A percentile compares a stretch with the other conserved stretches of the same genome.
phyloP scores from a whole-genome alignment of 805 yeast genomes.

The Hanseniaspora valbyensis region DNA sequence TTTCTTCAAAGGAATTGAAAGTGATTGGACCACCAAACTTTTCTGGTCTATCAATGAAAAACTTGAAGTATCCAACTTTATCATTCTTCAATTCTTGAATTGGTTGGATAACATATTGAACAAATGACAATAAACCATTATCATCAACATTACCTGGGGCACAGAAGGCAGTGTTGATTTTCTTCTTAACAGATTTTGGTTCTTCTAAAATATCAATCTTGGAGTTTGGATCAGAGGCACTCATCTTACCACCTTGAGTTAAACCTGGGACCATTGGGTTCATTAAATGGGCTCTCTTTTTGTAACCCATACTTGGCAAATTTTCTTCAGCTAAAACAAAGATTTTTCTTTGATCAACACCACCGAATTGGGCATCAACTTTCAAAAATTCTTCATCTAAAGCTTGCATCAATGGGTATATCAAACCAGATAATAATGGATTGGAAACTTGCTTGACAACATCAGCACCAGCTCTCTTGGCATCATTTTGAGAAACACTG shows the following conservation, averaged over 20 bases:
- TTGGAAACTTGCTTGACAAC: conserved; percentile 95
- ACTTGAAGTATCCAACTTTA: conserved; percentile 43
- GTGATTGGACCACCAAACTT: conserved; percentile 90
- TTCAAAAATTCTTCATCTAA: conserved; percentile 84
- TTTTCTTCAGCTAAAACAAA: conserved; percentile 94
- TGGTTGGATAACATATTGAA: conserved; percentile 77
- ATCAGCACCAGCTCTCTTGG: conserved; percentile 98
- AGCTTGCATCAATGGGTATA: conserved; percentile 98
- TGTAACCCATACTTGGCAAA: conserved; percentile 76
- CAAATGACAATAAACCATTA: conserved; percentile 79
- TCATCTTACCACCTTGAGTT: conserved; percentile 96
- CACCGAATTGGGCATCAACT: conserved; percentile 94
- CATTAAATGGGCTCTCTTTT: conserved; percentile 97
- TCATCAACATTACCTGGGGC: conserved; percentile 89
- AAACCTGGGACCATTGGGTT: conserved; percentile 98
- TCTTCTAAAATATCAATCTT: conserved; percentile 88
- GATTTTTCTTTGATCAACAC: conserved; percentile 97
- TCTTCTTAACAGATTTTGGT: conserved; percentile 78
- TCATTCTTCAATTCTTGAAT: conserved; percentile 57
- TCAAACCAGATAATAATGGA: conserved; percentile 84
- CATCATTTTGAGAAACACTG: conserved; percentile 83
- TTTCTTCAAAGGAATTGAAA: conserved; percentile 52
- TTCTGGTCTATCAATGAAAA: conserved; percentile 82
- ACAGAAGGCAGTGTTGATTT: conserved; percentile 84
- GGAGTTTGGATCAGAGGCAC: conserved; percentile 97